Base-by-base conservation (phyloP, 371 early-diverging fungal species). In the Lichtheimia ramosa region DNA sequence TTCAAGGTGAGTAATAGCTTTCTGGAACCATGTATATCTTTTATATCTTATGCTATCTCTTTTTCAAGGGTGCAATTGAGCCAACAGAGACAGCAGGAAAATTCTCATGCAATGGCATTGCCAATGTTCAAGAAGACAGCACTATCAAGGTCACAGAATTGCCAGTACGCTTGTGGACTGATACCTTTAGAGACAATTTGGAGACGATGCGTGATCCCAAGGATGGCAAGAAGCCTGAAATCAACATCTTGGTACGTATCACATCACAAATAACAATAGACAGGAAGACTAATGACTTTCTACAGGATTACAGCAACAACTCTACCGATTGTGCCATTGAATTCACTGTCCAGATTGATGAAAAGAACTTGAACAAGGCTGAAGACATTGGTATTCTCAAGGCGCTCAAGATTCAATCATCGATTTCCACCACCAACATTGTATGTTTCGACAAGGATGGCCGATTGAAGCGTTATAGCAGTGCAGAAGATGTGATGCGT, bases 381-480 rank as follows among this genome's bases (percentile, higher is more conserved):
- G 87, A 91, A 60, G 71, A 71, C 14, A 89, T 92, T 40, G 97
- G 92, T 0, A 61, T 98, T 3, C 84, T 88, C 51, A 95, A 93
- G 64, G 82, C 82, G 15, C 90, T 99, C 69, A 98, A 96, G 73
- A 69, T 99, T 4, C 74, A 79, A 4, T 77, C 83, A 8, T 71
- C 84, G 3, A 81, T 99, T 21, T 60, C 88, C 13, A 92, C 92
- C 0, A 86, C 84, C 20, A 99, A 99, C 70, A 89, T 99, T 89
- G 98, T 99, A 3, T 98, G 97, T 69, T 99, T 99, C 74, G 97
- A 99, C 78, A 71, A 81, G 16, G 83, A 95, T 23, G 96, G 95
- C 4, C 86, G 92, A 18, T 88, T 99, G 55, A 89, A 89, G 66
- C 93, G 91, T 71, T 99, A 99, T 69, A 63, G 66, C 4, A 79